These are phyloP conservation scores for Poa annua DNA, from an alignment of 176 grass and related monocot species.

Conservation along the genomic window DNA sequence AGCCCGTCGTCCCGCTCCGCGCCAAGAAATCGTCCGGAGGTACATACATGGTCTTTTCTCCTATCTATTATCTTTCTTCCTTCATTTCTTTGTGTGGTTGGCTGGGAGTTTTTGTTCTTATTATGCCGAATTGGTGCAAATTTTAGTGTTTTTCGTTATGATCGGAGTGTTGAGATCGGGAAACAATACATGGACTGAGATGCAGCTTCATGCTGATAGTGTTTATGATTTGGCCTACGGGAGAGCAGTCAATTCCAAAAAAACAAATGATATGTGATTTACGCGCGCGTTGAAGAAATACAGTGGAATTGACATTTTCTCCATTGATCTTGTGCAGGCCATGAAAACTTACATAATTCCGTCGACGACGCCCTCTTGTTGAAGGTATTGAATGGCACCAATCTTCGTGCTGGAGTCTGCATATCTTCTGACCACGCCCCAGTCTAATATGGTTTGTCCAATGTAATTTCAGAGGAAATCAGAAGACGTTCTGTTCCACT, in stretches of 20 bases:
- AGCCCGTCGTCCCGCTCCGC: conserved; percentile 44
- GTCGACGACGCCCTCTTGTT: conserved; percentile 74
- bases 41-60: neutral
- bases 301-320: conserved; percentile 36
- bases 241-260: neutral
- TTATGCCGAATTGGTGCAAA: neutral
- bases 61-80: neutral
- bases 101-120: neutral
- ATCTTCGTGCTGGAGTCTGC: neutral
- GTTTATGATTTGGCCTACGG: neutral
- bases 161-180: neutral
- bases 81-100: neutral
- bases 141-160: neutral
- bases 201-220: neutral
- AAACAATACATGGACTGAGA: conserved; percentile 10
- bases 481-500: conserved; percentile 77
- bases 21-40: conserved; percentile 58
- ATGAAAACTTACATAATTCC: conserved; percentile 68
- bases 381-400: conserved; percentile 59
- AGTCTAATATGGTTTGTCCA: conserved; percentile 33
- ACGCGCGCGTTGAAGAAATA: neutral
- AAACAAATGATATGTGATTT: neutral
- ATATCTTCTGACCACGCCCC: neutral
- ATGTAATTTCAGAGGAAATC: conserved; percentile 88
- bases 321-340: conserved; percentile 45